These are phyloP conservation scores for Achaetomium macrosporum DNA, from an alignment of 2,329 filamentous ascomycete genomes.

Conservation along the genomic window DNA sequence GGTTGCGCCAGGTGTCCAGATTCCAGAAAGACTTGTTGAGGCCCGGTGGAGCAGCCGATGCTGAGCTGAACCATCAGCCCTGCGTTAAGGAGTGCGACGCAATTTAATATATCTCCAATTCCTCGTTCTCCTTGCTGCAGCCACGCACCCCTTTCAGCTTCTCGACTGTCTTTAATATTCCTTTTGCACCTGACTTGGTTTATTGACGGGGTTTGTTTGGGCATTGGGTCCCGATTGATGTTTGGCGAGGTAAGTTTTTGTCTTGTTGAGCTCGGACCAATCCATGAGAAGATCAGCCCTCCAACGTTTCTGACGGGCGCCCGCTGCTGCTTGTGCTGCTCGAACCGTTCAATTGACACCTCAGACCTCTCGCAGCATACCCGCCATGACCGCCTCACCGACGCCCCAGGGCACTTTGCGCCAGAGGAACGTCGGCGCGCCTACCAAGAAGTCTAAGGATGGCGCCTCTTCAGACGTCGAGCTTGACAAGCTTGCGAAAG, in stretches of 20 bases:
- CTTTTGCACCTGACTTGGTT: constrained; percentile 10
- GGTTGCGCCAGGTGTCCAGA: constrained; percentile 19
- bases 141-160: constrained; percentile 9
- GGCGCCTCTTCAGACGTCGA: constrained; percentile 39
- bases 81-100: constrained; percentile 17
- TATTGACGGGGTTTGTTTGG: neutral
- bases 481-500: constrained; percentile 45
- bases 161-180: constrained; percentile 21
- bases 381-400: constrained; percentile 41
- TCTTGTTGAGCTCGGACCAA: neutral
- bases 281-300: no score
- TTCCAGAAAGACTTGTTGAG: constrained; percentile 14
- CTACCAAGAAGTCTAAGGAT: constrained; percentile 43
- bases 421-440: constrained; percentile 47
- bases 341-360: no score
- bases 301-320: neutral
- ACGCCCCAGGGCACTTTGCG: constrained; percentile 54
- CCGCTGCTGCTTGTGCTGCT: neutral
- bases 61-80: constrained; percentile 9
- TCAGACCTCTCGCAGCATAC: neutral
- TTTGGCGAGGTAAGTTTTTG: constrained; percentile 10
- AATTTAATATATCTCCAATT: constrained; percentile 15
- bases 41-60: neutral
- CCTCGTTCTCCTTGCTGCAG: neutral
- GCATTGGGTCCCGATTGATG: neutral